phyloP scores from a whole-genome alignment of 2,329 filamentous ascomycete species.

The Cyphellophora attinorum region DNA sequence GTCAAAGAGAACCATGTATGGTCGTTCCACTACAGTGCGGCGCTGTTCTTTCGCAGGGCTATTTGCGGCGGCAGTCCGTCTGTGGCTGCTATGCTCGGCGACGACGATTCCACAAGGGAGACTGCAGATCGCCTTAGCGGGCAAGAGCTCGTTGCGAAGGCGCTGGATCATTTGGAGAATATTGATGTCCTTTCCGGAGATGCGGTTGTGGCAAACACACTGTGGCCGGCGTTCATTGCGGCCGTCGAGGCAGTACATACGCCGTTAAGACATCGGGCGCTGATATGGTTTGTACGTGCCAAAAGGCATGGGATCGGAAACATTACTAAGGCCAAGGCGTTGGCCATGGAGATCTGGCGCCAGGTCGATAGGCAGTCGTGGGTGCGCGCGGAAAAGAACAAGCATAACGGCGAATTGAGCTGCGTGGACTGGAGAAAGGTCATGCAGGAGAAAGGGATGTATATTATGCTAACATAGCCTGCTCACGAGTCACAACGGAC shows the following conservation, averaged over 20 bases:
- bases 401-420: background rate
- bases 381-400: background rate
- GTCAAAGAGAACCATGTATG: conserved; percentile 5
- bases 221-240: conserved; percentile 8
- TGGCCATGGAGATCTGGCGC: conserved; percentile 6
- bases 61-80: conserved; percentile 1
- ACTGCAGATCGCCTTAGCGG: background rate
- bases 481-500: background rate
- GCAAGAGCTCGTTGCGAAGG: conserved; percentile 4
- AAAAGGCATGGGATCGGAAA: conserved; percentile 5
- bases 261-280: conserved; percentile 4
- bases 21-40: conserved; percentile 7
- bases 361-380: conserved; percentile 2
- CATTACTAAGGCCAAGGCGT: conserved; percentile 3
- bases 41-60: conserved; percentile 3
- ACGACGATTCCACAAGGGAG: background rate
- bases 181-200: conserved; percentile 3
- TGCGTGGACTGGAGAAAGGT: conserved; percentile 6
- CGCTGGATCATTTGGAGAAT: conserved; percentile 7
- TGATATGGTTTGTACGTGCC: conserved; percentile 6
- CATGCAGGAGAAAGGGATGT: conserved; percentile 4
- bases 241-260: conserved; percentile 6
- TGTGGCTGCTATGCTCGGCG: background rate
- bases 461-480: conserved; percentile 27
- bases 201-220: conserved; percentile 2